Percentiles rank a stretch among this genome's conserved stretches.
phyloP scores from a whole-genome alignment of 768 basidiomycete genomes.

The Cantharellus cinnabarinus region DNA sequence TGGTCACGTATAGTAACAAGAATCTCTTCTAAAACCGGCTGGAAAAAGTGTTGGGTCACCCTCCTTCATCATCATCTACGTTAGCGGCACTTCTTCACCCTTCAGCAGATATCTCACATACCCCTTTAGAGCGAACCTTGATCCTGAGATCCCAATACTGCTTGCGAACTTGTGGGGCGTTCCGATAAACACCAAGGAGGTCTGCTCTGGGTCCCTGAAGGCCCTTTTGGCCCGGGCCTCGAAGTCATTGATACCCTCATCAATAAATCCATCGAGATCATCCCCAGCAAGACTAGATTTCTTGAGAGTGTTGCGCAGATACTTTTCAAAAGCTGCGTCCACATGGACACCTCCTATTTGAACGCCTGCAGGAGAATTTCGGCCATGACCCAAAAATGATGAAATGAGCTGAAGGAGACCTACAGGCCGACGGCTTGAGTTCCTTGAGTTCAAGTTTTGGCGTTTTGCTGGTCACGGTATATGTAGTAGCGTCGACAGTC shows the following conservation, averaged over 20 bases:
- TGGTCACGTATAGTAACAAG: not conserved
- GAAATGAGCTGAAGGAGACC: not conserved
- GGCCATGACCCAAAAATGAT: not conserved
- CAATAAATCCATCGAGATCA: not conserved
- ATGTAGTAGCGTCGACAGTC: not conserved
- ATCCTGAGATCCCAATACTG: too few relatives aligned
- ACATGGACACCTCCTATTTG: not conserved
- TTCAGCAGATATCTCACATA: too few relatives aligned
- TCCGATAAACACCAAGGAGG: too few relatives aligned
- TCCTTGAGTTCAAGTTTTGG: not conserved
- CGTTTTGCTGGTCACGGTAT: not conserved
- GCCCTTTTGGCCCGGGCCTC: not conserved
- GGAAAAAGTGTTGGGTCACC: not conserved
- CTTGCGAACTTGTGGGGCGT: too few relatives aligned
- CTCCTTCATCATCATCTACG: too few relatives aligned
- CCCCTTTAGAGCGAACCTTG: too few relatives aligned
- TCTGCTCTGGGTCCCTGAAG: too few relatives aligned
- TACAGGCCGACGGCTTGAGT: not conserved
- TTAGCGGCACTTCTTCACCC: too few relatives aligned
- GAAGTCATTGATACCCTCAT: not conserved
- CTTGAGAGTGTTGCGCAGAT: not conserved
- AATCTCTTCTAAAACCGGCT: not conserved
- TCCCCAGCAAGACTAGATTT: not conserved
- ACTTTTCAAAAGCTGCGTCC: not conserved
- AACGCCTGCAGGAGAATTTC: not conserved